Percentiles rank a stretch among this genome's conserved stretches.
Evolutionary conservation across 2,329 filamentous ascomycete genomes (phyloP).

Genomic region (Samsoniella hepiali): DNA sequence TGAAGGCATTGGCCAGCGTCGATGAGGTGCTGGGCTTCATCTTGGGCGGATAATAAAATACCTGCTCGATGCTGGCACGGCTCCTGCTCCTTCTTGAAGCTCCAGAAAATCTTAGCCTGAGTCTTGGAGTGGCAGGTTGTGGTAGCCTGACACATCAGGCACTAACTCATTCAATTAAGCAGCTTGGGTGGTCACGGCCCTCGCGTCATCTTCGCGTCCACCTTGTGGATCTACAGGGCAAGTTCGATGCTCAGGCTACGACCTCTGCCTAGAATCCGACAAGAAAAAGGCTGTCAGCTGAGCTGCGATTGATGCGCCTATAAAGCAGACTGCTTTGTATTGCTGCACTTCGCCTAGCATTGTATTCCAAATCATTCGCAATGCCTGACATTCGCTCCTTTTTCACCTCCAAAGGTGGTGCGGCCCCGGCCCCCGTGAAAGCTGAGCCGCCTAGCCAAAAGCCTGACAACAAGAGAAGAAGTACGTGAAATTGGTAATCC

Average conservation of each 20-base stretch:
- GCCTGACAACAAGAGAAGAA: conserved; percentile 41
- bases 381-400: conserved; percentile 95
- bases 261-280: conserved; percentile 20
- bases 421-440: conserved; percentile 51
- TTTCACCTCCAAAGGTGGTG: conserved; percentile 73
- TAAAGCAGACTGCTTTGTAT: conserved; percentile 21
- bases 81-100: conserved; percentile 22
- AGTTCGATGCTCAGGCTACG: conserved; percentile 31
- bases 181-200: conserved; percentile 33
- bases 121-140: conserved; percentile 7
- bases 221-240: conserved; percentile 29
- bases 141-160: conserved; percentile 28
- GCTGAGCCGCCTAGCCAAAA: conserved; percentile 43
- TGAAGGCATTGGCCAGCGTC: conserved; percentile 49
- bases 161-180: conserved; percentile 30
- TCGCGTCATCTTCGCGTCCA: conserved; percentile 47
- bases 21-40: conserved; percentile 47
- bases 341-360: not conserved
- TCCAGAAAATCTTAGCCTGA: conserved; percentile 34
- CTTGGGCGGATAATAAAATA: conserved; percentile 27
- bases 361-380: conserved; percentile 17
- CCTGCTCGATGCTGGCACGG: conserved; percentile 18
- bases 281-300: not conserved
- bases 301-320: conserved; percentile 22
- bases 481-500: not conserved